These are phyloP conservation scores for Tolypocladium cylindrosporum DNA, from an alignment of 2,329 filamentous ascomycete genomes.

Conservation along the genomic window DNA sequence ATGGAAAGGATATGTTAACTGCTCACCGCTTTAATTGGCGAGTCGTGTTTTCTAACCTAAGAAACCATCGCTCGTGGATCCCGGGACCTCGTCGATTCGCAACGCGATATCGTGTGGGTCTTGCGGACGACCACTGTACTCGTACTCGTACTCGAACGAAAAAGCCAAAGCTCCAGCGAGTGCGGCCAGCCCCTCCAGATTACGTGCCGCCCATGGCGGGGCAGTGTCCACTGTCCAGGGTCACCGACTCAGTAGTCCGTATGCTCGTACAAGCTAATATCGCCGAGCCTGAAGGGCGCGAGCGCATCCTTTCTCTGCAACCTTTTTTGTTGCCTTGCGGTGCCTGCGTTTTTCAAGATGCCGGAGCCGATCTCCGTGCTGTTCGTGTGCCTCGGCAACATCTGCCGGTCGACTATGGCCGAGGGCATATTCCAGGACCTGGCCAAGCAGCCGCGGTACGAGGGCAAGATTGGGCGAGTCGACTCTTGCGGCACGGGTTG, in stretches of 20 bases:
- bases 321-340: neutral
- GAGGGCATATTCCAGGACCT: constrained; percentile 83
- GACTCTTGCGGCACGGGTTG: constrained; percentile 80
- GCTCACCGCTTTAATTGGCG: neutral
- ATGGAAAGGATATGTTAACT: neutral
- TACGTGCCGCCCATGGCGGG: neutral
- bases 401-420: constrained; percentile 90
- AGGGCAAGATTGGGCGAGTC: constrained; percentile 52
- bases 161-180: neutral
- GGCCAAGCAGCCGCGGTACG: constrained; percentile 48
- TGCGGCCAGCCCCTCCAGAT: neutral
- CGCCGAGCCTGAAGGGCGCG: neutral
- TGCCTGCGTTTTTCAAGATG: constrained; percentile 12
- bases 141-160: neutral
- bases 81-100: neutral
- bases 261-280: neutral
- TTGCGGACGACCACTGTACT: neutral
- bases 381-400: constrained; percentile 96
- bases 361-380: constrained; percentile 57
- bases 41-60: neutral
- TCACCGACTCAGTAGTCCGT: neutral
- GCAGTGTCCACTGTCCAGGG: neutral
- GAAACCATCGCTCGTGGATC: neutral
- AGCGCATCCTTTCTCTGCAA: neutral
- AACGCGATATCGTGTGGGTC: neutral